Evolutionary conservation across 2,329 filamentous ascomycete genomes (phyloP).

Genomic region (Xylaria sp.): DNA sequence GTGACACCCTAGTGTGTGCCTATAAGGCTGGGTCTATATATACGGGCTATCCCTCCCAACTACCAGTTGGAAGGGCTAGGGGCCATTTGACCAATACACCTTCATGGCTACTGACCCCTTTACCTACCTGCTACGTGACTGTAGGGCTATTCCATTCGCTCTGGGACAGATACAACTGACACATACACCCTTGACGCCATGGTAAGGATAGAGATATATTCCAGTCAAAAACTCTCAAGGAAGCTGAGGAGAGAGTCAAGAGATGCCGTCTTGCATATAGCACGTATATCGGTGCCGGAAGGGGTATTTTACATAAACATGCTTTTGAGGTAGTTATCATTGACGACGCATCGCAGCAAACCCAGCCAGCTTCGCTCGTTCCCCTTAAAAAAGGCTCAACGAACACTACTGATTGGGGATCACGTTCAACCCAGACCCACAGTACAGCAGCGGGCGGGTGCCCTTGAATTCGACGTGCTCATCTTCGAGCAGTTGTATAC

Average conservation of each 20-base stretch:
- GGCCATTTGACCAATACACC: too few species aligned
- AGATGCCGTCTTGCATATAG: slow-evolving; percentile 22
- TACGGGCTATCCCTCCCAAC: too few species aligned
- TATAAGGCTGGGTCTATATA: too few species aligned
- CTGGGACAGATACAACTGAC: too few species aligned
- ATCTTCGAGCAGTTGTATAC: slow-evolving; percentile 29
- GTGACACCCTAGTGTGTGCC: too few species aligned
- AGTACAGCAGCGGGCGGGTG: slow-evolving; percentile 24
- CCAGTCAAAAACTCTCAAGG: slow-evolving; percentile 15
- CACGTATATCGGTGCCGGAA: slow-evolving; percentile 25
- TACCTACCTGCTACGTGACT: too few species aligned
- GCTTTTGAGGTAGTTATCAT: slow-evolving; percentile 29
- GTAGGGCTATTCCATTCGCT: too few species aligned
- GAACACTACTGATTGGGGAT: slow-evolving; percentile 26
- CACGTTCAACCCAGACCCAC: slow-evolving; percentile 28
- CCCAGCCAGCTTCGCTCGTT: slow-evolving; percentile 26
- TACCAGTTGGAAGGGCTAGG: too few species aligned
- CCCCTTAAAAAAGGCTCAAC: slow-evolving; percentile 27
- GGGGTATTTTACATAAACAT: slow-evolving; percentile 24
- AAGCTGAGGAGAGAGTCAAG: slow-evolving; percentile 23
- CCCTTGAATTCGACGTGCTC: slow-evolving; percentile 24
- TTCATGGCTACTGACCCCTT: too few species aligned
- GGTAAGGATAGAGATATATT: slow-evolving; percentile 24
- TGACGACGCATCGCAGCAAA: slow-evolving; percentile 31
- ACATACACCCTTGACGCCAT: slow-evolving; percentile 29